phyloP scores from a whole-genome alignment of 371 early-diverging fungal species.

The Rhizopus microsporus region DNA sequence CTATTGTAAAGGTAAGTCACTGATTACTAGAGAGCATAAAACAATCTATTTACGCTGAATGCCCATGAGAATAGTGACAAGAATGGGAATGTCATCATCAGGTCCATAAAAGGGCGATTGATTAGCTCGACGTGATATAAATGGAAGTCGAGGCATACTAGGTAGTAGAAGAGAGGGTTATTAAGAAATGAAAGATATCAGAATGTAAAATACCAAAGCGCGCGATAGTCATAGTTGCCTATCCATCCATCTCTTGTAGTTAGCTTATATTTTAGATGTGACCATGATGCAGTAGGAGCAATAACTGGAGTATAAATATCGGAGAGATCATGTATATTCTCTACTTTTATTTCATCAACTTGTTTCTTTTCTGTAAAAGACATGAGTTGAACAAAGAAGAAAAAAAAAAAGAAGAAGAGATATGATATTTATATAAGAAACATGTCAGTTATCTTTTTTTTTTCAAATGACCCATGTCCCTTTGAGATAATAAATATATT shows the following conservation, averaged over 20 bases:
- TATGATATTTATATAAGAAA: background rate
- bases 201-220: constrained; percentile 14
- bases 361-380: constrained; percentile 12
- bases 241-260: constrained; percentile 12
- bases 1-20: background rate
- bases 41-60: constrained; percentile 18
- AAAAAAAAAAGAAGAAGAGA: background rate
- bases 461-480: too few species aligned
- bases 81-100: constrained; percentile 21
- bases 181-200: background rate
- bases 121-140: constrained; percentile 6
- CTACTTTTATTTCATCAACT: constrained; percentile 8
- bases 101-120: constrained; percentile 21
- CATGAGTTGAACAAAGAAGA: background rate
- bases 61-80: constrained; percentile 19
- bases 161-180: background rate
- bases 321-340: constrained; percentile 5
- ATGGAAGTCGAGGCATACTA: constrained; percentile 23
- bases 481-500: too few species aligned
- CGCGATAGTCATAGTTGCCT: constrained; percentile 20
- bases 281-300: constrained; percentile 12
- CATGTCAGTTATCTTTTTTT: too few species aligned
- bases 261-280: constrained; percentile 1
- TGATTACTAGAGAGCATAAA: background rate
- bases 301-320: constrained; percentile 10